Conservation (phyloP, 768 basidiomycete species). For the Termitomyces sp. region DNA sequence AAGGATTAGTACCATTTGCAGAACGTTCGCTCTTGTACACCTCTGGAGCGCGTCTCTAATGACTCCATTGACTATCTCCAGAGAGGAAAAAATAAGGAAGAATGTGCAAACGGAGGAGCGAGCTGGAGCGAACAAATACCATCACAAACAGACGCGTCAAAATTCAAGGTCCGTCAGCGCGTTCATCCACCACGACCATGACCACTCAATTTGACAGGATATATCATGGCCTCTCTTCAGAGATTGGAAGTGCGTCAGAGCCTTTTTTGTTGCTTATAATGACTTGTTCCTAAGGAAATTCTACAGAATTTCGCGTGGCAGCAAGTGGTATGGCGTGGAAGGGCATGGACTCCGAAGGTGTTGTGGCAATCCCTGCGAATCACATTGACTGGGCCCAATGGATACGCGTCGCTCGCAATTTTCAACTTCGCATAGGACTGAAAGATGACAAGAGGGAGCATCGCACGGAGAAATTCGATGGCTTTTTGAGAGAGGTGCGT, state of each 20-base stretch:
- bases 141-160: constrained; percentile 24
- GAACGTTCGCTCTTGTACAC: constrained; percentile 76
- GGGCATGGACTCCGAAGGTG: constrained; percentile 58
- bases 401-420: constrained; percentile 88
- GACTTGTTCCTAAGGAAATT: constrained; percentile 6
- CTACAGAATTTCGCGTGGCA: constrained; percentile 83
- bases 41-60: constrained; percentile 56
- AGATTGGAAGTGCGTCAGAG: constrained; percentile 72
- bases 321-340: constrained; percentile 94
- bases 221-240: constrained; percentile 65
- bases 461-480: constrained; percentile 83
- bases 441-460: constrained; percentile 46
- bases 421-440: constrained; percentile 81
- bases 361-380: constrained; percentile 54
- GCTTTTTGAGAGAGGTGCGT: constrained; percentile 83
- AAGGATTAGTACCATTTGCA: constrained; percentile 70
- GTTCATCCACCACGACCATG: constrained; percentile 34
- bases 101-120: constrained; percentile 2
- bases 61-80: constrained; percentile 37
- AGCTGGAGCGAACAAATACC: constrained; percentile 5
- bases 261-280: not conserved
- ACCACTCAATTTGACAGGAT: constrained; percentile 85
- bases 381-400: constrained; percentile 90
- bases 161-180: constrained; percentile 41
- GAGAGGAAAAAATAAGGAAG: constrained; percentile 6